Evolutionary conservation across 2,329 filamentous ascomycete genomes (phyloP), one percentile per base, ranked within the genome.

Genomic region (Fusarium sterilihyphosum): DNA sequence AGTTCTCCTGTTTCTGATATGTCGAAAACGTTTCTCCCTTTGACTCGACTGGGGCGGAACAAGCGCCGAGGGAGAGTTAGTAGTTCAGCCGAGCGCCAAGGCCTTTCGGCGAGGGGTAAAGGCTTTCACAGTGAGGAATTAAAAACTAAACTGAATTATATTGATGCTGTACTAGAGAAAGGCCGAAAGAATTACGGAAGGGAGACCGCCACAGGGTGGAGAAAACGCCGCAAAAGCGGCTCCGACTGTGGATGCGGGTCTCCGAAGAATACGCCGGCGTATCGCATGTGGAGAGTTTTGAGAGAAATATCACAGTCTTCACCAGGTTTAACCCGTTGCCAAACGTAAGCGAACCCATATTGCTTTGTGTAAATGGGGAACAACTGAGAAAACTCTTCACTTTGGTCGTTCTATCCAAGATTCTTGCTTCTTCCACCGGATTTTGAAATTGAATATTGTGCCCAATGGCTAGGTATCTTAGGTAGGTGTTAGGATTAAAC

Each of bases 391-490:
- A 70, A 62, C 46, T 59, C 38, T 67, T 52, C 40, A n/a, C 35
- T n/a, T 20, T 17, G n/a, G 41, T 46, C 24, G 16, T 47, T 26
- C 38, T 40, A 11, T n/a, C 20, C n/a, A 31, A 73, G 41, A 61
- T 71, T 71, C 29, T 62, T 73, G 43, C 52, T 67, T 73, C 56
- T 73, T 33, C n/a, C 62, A 70, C 70, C 44, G 61, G 60, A 57
- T 70, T 70, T 41, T 59, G 44, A 73, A 70, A 73, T 73, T 73
- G 52, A 58, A 70, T 41, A 67, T 50, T 67, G 49, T 71, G 67
- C 44, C 52, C 50, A 29, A 52, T 41, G 44, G 46, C 38, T 10
- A 35, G 14, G 33, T 35, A 35, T 16, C 33, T 35, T 35, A 4
- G 33, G 33, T 65, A 59, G 31, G 52, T 26, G 52, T 31, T 58